Evolutionary conservation across 2,329 filamentous ascomycete genomes (phyloP), one percentile per base, ranked within the genome.

Genomic region (Ascochyta fabae): DNA sequence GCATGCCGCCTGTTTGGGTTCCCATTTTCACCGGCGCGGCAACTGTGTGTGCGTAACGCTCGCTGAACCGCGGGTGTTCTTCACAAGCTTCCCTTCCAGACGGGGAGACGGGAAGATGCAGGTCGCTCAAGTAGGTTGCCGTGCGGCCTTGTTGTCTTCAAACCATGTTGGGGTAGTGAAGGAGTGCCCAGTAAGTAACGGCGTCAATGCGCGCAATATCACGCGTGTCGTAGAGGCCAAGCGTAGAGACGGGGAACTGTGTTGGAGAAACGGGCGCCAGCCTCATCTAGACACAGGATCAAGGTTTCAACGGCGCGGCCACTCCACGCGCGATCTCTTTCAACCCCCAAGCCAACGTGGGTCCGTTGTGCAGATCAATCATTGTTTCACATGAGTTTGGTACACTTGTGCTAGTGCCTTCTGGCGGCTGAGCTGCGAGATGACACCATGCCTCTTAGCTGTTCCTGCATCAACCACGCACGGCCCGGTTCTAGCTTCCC

Each of bases 351-450:
- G 49, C 38, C 51, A 68, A 68, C 67, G 68, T 71, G 65, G 65
- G 66, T 60, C 65, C 66, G 62, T 68, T 61, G 65, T 59, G 72
- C 62, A 73, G 69, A 73, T 75, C 72, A 66, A 57, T 31, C 29
- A 43, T 38, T 26, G 35, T 58, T 56, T 57, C 61, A 55, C 47
- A 56, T 29, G 27, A 56, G 41, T 54, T 50, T 61, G 61, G 50
- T 62, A 58, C 60, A 58, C 60, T 64, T 65, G 58, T 58, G 40
- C 56, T 66, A 63, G 62, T 53, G 59, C 48, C 45, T 46, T 47
- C 59, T 64, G 62, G 58, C 44, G 36, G 39, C 39, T 61, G 58
- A 65, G 62, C 53, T 43, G 67, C 66, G 62, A 68, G 61, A 48
- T 69, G 58, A 57, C 55, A 59, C 43, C 58, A 57, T 48, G 44